phyloP scores from a whole-genome alignment of 306 rosid species.

The Phaseolus lunatus region DNA sequence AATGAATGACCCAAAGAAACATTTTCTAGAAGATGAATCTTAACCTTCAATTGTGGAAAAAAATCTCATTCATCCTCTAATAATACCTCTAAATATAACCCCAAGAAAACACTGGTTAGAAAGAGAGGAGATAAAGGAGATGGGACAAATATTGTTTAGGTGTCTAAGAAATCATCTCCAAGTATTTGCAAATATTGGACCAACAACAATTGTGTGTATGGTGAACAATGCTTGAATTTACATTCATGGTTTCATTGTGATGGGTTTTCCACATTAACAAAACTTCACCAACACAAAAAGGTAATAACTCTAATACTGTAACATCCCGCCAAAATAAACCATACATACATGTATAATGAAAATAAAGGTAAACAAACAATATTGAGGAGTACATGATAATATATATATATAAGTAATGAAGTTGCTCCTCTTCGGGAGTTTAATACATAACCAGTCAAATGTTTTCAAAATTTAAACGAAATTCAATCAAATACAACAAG shows the following conservation, averaged over 20 bases:
- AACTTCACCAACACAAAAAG: conserved; percentile 56
- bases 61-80: not conserved
- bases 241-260: conserved; percentile 56
- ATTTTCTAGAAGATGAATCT: no score
- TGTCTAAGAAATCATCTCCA: not conserved
- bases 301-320: not conserved
- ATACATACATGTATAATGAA: no score
- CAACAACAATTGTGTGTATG: conserved; percentile 44
- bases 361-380: no score
- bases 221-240: conserved; percentile 47
- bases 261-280: conserved; percentile 42
- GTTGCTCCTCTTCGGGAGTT: no score
- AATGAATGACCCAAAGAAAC: no score
- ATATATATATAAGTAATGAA: no score
- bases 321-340: no score
- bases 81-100: not conserved
- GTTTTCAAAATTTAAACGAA: no score
- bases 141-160: not conserved
- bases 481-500: no score
- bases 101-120: not conserved
- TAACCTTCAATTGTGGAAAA: not conserved
- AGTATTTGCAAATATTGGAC: conserved; percentile 53
- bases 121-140: not conserved
- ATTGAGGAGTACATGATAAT: no score
- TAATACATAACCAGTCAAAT: no score